Percentiles rank a stretch among this genome's conserved stretches.
phyloP scores from a whole-genome alignment of 1,284 basidiomycete genomes.

The Termitomyces sp. region DNA sequence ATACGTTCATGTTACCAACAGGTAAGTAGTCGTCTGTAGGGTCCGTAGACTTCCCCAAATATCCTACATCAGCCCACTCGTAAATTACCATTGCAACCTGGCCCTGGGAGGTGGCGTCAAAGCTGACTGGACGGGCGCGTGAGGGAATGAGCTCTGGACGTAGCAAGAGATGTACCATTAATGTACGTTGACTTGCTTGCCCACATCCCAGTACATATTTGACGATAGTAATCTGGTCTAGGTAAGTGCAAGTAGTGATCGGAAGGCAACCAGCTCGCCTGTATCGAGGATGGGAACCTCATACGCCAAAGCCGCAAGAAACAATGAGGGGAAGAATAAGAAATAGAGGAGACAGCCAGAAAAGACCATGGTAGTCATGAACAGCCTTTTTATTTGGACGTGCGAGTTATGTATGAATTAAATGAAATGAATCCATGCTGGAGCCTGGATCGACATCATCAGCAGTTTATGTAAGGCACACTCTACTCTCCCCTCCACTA shows the following conservation, averaged over 20 bases:
- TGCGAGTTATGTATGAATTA: slow-evolving; percentile 14
- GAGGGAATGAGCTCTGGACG: neutral
- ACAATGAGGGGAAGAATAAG: slow-evolving; percentile 31
- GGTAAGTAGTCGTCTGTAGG: slow-evolving; percentile 55
- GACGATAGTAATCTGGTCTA: slow-evolving; percentile 64
- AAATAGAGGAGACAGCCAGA: slow-evolving; percentile 25
- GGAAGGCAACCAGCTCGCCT: slow-evolving; percentile 21
- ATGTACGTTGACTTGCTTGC: slow-evolving; percentile 76
- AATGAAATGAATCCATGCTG: slow-evolving; percentile 5
- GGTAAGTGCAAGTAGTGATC: slow-evolving; percentile 7
- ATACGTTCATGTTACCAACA: slow-evolving; percentile 40
- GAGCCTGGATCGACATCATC: neutral
- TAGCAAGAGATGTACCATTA: slow-evolving; percentile 51
- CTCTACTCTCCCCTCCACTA: slow-evolving; percentile 10
- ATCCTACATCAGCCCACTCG: slow-evolving; percentile 86
- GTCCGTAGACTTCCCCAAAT: slow-evolving; percentile 73
- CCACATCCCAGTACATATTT: slow-evolving; percentile 97
- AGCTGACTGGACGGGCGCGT: slow-evolving; percentile 57
- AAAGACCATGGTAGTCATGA: slow-evolving; percentile 18
- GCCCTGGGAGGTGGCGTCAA: slow-evolving; percentile 78
- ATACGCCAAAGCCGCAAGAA: slow-evolving; percentile 38
- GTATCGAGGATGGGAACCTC: slow-evolving; percentile 64
- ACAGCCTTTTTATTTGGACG: slow-evolving; percentile 20
- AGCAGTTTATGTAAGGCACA: slow-evolving; percentile 15
- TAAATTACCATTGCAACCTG: slow-evolving; percentile 93